Conservation (phyloP, 164 flowering plant genomes). For the Tinospora cordifolia region DNA sequence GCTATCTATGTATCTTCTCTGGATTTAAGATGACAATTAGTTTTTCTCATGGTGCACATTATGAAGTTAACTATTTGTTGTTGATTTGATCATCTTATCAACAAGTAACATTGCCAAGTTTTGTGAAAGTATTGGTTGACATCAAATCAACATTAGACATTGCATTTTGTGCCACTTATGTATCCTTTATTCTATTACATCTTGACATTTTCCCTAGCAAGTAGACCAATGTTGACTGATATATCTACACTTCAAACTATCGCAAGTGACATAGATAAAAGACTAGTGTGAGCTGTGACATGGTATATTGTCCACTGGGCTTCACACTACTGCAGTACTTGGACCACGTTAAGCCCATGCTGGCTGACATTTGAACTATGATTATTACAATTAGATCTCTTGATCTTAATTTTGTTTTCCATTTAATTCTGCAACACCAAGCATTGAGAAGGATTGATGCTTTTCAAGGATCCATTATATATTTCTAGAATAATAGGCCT, state of each 20-base stretch:
- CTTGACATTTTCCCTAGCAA: neutral
- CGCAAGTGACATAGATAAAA: neutral
- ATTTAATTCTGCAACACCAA: neutral
- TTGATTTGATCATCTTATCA: neutral
- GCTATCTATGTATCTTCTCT: neutral
- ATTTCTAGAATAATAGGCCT: neutral
- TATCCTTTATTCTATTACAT: neutral
- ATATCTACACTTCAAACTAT: neutral
- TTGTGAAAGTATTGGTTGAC: neutral
- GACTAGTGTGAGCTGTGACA: neutral
- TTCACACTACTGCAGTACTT: no score
- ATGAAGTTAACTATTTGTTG: neutral
- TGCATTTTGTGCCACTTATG: no score
- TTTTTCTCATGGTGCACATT: neutral
- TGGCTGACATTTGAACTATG: neutral
- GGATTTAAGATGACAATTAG: neutral
- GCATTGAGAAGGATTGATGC: neutral
- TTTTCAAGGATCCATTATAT: neutral
- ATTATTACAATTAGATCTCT: no score
- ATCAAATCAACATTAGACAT: neutral
- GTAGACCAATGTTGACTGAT: neutral
- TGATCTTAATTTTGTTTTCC: neutral
- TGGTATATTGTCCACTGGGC: no score
- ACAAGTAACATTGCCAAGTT: neutral
- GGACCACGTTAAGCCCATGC: no score